Conservation (phyloP, 305 asterid genomes). For the Fraxinus sp. region DNA sequence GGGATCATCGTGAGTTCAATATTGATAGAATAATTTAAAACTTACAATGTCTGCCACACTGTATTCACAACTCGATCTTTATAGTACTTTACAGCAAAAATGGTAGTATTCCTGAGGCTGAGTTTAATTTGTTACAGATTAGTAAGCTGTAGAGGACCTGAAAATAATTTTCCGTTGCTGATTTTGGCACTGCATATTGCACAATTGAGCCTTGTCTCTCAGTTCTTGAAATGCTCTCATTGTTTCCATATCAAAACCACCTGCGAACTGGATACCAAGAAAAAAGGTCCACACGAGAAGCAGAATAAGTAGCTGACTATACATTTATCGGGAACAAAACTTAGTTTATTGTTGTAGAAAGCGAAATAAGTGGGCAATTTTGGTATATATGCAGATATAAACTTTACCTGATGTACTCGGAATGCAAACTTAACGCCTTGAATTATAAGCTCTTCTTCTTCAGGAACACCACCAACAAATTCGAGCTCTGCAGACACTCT, state of each 20-base stretch:
- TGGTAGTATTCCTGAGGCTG: constrained; percentile 27
- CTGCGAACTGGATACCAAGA: constrained; percentile 61
- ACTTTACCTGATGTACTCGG: constrained; percentile 54
- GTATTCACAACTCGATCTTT: not conserved
- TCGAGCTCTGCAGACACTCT: constrained; percentile 56
- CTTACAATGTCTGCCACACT: not conserved
- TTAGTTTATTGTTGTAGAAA: constrained; percentile 9
- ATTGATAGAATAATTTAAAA: not conserved
- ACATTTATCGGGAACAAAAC: constrained; percentile 32
- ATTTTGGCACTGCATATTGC: constrained; percentile 57
- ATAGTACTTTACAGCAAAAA: not conserved
- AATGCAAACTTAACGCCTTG: constrained; percentile 57
- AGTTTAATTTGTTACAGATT: constrained; percentile 21
- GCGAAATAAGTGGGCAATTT: not conserved
- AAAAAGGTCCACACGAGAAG: not conserved
- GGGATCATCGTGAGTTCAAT: not conserved
- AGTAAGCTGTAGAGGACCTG: not conserved
- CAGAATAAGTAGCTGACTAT: not conserved
- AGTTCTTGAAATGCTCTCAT: constrained; percentile 57
- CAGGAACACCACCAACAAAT: constrained; percentile 50
- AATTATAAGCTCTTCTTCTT: constrained; percentile 52
- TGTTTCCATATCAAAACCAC: constrained; percentile 89
- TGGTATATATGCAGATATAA: constrained; percentile 32
- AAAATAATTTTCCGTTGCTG: constrained; percentile 36
- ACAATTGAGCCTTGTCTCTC: constrained; percentile 47